Base-by-base conservation (phyloP, 2,329 filamentous ascomycete species). In the Domatiomyces globalis region DNA sequence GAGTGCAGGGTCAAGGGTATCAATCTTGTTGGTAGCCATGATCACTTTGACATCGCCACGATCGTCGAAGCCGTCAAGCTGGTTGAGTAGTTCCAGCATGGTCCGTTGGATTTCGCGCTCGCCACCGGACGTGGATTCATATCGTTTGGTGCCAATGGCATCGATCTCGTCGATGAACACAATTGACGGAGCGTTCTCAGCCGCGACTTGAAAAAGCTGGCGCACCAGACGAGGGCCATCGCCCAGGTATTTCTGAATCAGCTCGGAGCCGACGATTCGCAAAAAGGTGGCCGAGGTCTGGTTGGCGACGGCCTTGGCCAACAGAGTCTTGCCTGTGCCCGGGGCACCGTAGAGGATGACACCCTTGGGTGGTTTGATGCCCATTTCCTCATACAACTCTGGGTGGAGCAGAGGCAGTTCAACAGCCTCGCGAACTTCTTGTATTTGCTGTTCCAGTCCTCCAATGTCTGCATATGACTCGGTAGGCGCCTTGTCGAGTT, bases 1-100 rank as follows among this genome's bases (percentile, higher is more conserved):
- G 61, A 98, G 76, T 17, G 92, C 92, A 51, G 92, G 92, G 65
- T 98, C 94, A 25, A 98, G 77, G 3, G 87, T 94, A 61, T 98
- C 94, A 61, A 98, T 98, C 80, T 98, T 98, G 81, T 98, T 98
- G 60, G 92, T 98, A 10, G 92, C 94, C 89, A 98, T 96, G 69
- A 98, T 90, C 56, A 98, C 92, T 76, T 98, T 98, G 70, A 98
- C 90, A 66, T 98, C 92, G 61, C 92, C 94, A 55, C 92, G 86
- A 69, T 98, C 94, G 66, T 98, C 92, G 71, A 98, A 98, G 63
- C 92, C 92, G 67, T 98, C 92, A 7, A 98, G 82, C 73, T 98
- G 92, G 71, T 98, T 98, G 43, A 98, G 82, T 50, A 98, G 79
- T 66, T 98, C 92, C 69, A 98, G 74, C 92, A 98, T 98, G 47